phyloP scores from a whole-genome alignment of 306 rosid species.

The Acacia crassicarpa region DNA sequence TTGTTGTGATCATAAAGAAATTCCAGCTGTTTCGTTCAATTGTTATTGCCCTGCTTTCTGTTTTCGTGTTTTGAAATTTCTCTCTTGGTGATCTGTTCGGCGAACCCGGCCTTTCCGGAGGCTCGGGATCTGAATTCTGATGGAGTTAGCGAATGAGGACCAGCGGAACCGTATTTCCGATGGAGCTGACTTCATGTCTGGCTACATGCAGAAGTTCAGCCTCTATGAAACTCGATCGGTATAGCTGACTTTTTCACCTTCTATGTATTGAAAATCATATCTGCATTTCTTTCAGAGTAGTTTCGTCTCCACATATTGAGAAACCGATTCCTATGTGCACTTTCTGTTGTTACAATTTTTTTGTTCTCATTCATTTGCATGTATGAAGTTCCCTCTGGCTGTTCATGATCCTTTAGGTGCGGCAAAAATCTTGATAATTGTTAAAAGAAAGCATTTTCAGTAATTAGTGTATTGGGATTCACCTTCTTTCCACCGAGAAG shows the following conservation, averaged over 20 bases:
- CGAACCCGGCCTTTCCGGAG: slow-evolving; percentile 49
- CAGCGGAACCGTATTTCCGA: slow-evolving; percentile 36
- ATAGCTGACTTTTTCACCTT: slow-evolving; percentile 19
- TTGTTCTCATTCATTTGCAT: slow-evolving; percentile 12
- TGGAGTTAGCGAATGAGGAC: slow-evolving; percentile 52
- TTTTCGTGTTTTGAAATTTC: slow-evolving; percentile 13
- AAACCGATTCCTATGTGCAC: background rate
- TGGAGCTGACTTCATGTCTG: slow-evolving; percentile 45
- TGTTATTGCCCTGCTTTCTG: background rate
- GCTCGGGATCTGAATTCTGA: slow-evolving; percentile 71
- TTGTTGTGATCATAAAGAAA: slow-evolving; percentile 39
- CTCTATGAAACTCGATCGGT: slow-evolving; percentile 96
- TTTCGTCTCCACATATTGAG: slow-evolving; percentile 14
- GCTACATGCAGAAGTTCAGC: slow-evolving; percentile 86
- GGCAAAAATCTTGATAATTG: slow-evolving; percentile 5
- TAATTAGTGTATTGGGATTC: slow-evolving; percentile 17
- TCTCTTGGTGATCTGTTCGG: slow-evolving; percentile 31
- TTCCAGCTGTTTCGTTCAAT: slow-evolving; percentile 13
- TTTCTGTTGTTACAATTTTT: background rate
- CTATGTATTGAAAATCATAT: slow-evolving; percentile 12
- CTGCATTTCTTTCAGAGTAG: slow-evolving; percentile 6
- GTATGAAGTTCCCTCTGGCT: background rate
- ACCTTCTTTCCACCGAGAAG: slow-evolving; percentile 5
- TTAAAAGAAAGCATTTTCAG: background rate
- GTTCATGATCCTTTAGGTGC: slow-evolving; percentile 7